A percentile compares a stretch with the other conserved stretches of the same genome.
Conservation (phyloP, 192 early-diverging fungal species). For the Coemansia sp. region DNA sequence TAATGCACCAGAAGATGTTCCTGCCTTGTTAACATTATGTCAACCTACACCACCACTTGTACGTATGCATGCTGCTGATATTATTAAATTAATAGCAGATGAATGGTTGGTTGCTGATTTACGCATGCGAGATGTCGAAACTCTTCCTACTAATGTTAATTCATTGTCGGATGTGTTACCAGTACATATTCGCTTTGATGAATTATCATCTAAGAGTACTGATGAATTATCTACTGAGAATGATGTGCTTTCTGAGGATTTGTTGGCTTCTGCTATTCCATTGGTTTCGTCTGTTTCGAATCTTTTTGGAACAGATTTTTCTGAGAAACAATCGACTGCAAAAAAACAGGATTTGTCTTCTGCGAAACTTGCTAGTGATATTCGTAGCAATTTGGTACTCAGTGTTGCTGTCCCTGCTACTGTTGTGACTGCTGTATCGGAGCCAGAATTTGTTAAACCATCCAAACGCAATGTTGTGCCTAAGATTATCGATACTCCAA, state of each 20-base stretch:
- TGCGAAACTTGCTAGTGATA: slow-evolving; percentile 19
- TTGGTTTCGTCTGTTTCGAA: slow-evolving; percentile 18
- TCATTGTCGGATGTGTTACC: slow-evolving; percentile 1
- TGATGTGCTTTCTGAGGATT: slow-evolving; percentile 21
- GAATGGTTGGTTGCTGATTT: slow-evolving; percentile 8
- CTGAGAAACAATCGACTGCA: neutral
- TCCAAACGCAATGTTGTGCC: neutral
- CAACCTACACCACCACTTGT: slow-evolving; percentile 80
- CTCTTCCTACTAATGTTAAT: neutral
- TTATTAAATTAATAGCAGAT: slow-evolving; percentile 60
- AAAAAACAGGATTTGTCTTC: neutral
- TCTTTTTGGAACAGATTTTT: slow-evolving; percentile 25
- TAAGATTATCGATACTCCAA: neutral
- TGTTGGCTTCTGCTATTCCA: slow-evolving; percentile 6
- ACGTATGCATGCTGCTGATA: slow-evolving; percentile 74
- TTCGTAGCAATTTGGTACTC: slow-evolving; percentile 32
- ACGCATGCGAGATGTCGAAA: slow-evolving; percentile 3
- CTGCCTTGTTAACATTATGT: slow-evolving; percentile 71
- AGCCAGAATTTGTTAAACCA: neutral
- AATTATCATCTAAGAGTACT: neutral
- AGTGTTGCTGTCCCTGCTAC: slow-evolving; percentile 21
- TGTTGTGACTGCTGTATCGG: neutral
- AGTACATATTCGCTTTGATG: slow-evolving; percentile 44
- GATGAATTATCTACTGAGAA: no score
- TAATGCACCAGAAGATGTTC: slow-evolving; percentile 68